Percentiles rank a stretch among this genome's conserved stretches.
Evolutionary conservation across 768 basidiomycete species (phyloP).

Genomic region (Psilocybe cyanescens): DNA sequence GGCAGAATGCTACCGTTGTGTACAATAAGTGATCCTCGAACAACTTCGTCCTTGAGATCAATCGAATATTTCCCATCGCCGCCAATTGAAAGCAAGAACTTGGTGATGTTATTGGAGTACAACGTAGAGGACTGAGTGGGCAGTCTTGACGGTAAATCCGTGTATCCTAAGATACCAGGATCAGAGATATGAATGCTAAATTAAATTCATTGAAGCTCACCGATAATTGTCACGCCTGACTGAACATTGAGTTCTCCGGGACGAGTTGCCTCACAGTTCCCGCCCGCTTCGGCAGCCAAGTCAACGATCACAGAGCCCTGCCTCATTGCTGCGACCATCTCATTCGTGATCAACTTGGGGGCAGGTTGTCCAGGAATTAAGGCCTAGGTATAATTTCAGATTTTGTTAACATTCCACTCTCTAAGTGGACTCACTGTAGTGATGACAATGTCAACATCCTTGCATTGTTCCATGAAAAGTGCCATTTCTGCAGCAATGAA

Average conservation of each 20-base stretch:
- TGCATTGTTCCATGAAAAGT: constrained; percentile 85
- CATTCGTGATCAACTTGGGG: constrained; percentile 80
- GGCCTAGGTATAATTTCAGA: constrained; percentile 45
- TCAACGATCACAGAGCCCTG: constrained; percentile 91
- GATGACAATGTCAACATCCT: constrained; percentile 88
- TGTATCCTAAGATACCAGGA: constrained; percentile 56
- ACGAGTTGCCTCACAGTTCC: constrained; percentile 82
- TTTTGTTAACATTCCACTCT: neutral
- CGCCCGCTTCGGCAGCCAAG: constrained; percentile 86
- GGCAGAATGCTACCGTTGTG: constrained; percentile 69
- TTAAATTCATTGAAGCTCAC: constrained; percentile 35
- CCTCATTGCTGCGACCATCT: constrained; percentile 92
- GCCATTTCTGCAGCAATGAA: constrained; percentile 90
- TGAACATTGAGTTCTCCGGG: constrained; percentile 75
- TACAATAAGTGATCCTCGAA: constrained; percentile 78
- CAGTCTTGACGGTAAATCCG: constrained; percentile 84
- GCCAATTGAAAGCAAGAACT: constrained; percentile 83
- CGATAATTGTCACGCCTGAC: constrained; percentile 83
- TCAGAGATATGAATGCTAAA: constrained; percentile 4
- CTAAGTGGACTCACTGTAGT: constrained; percentile 61
- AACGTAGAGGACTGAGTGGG: constrained; percentile 90
- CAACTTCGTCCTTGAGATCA: constrained; percentile 83
- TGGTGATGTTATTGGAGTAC: constrained; percentile 91
- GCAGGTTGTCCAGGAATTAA: constrained; percentile 88
- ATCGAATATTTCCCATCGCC: constrained; percentile 64